Percentiles rank a stretch among this genome's conserved stretches.
Conservation (phyloP, 1,284 basidiomycete genomes). For the Cutaneotrichosporon dermatis region DNA sequence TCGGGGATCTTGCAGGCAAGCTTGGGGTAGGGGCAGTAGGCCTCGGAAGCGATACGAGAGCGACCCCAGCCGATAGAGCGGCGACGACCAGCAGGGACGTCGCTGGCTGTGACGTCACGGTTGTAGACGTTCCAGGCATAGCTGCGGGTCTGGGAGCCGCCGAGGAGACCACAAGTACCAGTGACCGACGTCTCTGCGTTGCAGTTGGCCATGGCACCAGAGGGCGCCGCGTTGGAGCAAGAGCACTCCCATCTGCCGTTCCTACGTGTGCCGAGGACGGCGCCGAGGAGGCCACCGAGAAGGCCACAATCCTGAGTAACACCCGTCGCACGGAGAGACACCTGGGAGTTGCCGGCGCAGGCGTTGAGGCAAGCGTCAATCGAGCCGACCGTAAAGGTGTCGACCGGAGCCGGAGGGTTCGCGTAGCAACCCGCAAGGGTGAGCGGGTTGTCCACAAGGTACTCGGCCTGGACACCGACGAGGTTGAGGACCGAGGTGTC, state of each 20-base stretch:
- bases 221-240: conserved; percentile 1
- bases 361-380: background rate
- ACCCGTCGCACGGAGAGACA: background rate
- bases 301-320: background rate
- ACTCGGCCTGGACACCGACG: conserved; percentile 1
- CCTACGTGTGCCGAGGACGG: background rate
- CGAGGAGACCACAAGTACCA: background rate
- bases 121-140: conserved; percentile 3
- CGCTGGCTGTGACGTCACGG: background rate
- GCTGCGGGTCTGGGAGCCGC: background rate
- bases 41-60: background rate
- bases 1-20: conserved; percentile 4
- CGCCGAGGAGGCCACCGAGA: background rate
- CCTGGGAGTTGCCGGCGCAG: background rate
- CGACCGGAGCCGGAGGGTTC: background rate
- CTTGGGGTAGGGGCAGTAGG: background rate
- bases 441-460: background rate
- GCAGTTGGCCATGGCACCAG: background rate
- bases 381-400: background rate
- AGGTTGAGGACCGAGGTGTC: conserved; percentile 1
- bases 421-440: background rate
- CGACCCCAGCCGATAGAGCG: no score
- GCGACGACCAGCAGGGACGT: background rate
- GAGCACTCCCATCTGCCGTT: background rate
- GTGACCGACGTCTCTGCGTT: background rate